Evolutionary conservation across 2,329 filamentous ascomycete species (phyloP).

Genomic region (Gliomastix tumulicola): DNA sequence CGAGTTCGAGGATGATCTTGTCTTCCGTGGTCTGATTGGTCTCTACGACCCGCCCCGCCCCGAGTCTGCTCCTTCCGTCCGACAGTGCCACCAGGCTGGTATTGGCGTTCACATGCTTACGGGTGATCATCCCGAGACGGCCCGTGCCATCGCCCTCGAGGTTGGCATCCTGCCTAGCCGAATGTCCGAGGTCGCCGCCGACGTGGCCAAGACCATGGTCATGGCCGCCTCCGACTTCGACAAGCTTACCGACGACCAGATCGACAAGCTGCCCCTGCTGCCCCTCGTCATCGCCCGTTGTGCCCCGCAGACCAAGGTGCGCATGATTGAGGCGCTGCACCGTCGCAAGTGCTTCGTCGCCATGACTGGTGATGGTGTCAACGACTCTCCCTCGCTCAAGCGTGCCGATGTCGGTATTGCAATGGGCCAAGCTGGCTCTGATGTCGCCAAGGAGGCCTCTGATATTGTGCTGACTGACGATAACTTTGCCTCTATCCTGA

Average conservation of each 20-base stretch:
- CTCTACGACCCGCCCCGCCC: conserved; percentile 66
- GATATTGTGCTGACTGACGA: conserved; percentile 67
- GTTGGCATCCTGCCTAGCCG: conserved; percentile 51
- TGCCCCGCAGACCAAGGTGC: conserved; percentile 63
- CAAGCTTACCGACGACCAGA: conserved; percentile 52
- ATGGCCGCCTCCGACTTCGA: conserved; percentile 62
- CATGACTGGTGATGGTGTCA: conserved; percentile 72
- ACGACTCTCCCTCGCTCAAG: conserved; percentile 65
- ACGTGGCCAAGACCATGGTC: conserved; percentile 50
- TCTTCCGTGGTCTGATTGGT: conserved; percentile 61
- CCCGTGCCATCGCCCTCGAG: conserved; percentile 53
- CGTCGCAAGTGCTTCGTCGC: conserved; percentile 58
- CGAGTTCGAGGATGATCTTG: conserved; percentile 50
- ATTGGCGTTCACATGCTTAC: conserved; percentile 64
- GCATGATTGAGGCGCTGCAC: conserved; percentile 69
- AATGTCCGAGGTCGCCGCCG: conserved; percentile 39
- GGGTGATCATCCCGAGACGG: conserved; percentile 58
- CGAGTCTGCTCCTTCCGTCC: conserved; percentile 55
- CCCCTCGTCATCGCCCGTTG: conserved; percentile 65
- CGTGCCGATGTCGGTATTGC: conserved; percentile 66
- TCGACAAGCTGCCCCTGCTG: conserved; percentile 56
- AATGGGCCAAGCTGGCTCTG: conserved; percentile 55
- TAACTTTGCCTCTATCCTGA: conserved; percentile 67
- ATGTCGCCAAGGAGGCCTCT: conserved; percentile 57
- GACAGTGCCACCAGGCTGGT: conserved; percentile 52